A percentile compares a stretch with the other conserved stretches of the same genome.
phyloP scores from a whole-genome alignment of 768 basidiomycete genomes.

The Hebeloma cylindrosporum region DNA sequence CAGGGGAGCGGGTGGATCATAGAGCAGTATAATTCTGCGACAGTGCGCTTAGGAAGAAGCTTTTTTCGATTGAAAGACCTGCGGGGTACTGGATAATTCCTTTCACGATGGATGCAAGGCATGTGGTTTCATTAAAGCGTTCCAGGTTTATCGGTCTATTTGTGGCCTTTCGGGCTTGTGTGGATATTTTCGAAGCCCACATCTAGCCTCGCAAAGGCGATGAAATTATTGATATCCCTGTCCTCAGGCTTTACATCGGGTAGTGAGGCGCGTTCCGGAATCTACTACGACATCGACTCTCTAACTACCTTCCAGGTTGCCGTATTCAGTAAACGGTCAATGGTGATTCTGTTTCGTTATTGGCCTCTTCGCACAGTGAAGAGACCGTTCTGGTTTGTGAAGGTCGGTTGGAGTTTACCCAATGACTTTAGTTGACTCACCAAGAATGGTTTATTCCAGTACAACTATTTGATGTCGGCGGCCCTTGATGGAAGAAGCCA shows the following conservation, averaged over 20 bases:
- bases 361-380: conserved; percentile 58
- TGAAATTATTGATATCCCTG: conserved; percentile 47
- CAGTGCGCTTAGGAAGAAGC: conserved; percentile 50
- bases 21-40: conserved; percentile 52
- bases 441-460: conserved; percentile 36
- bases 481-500: conserved; percentile 65
- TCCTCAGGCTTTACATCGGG: conserved; percentile 41
- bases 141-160: conserved; percentile 45
- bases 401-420: conserved; percentile 27
- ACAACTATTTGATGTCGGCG: conserved; percentile 65
- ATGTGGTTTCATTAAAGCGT: background rate
- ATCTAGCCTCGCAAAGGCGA: conserved; percentile 30
- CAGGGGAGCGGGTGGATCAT: conserved; percentile 56
- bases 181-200: conserved; percentile 37
- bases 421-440: background rate
- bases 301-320: conserved; percentile 27
- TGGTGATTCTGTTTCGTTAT: conserved; percentile 56
- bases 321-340: conserved; percentile 54
- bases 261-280: conserved; percentile 19
- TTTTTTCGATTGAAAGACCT: conserved; percentile 51
- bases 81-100: conserved; percentile 42
- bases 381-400: conserved; percentile 61
- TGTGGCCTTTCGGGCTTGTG: conserved; percentile 46
- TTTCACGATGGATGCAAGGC: conserved; percentile 40
- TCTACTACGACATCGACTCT: background rate